phyloP scores from a whole-genome alignment of 2,329 filamentous ascomycete genomes.

The Mycogone perniciosa region DNA sequence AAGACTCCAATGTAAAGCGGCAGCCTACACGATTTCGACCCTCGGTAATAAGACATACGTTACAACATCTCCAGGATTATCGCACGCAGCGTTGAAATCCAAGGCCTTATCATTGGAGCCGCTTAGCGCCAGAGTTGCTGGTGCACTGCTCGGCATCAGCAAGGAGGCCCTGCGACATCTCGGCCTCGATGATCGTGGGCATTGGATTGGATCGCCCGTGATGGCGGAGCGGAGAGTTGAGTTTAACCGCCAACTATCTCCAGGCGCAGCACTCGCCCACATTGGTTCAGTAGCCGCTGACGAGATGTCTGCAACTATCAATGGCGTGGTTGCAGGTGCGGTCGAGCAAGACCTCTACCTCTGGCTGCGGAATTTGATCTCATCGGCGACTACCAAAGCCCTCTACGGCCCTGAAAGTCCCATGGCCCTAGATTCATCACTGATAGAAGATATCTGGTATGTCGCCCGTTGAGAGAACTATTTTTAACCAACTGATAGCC shows the following conservation, averaged over 20 bases:
- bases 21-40: background rate
- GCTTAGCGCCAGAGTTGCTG: background rate
- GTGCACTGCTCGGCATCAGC: background rate
- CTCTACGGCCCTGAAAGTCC: background rate
- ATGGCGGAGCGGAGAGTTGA: background rate
- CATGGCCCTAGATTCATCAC: background rate
- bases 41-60: slow-evolving; percentile 2
- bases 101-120: slow-evolving; percentile 4
- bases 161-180: background rate
- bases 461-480: too few species aligned
- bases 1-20: too few species aligned
- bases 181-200: background rate
- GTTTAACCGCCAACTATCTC: background rate
- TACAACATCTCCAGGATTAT: background rate
- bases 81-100: slow-evolving; percentile 1
- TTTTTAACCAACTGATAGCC: too few species aligned
- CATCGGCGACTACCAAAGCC: background rate
- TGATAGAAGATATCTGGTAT: slow-evolving; percentile 3
- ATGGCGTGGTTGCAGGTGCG: background rate
- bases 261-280: too few species aligned
- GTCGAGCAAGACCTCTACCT: background rate
- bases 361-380: slow-evolving; percentile 2
- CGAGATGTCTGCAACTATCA: too few species aligned
- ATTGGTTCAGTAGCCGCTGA: too few species aligned
- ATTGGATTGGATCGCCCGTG: background rate